A percentile compares a stretch with the other conserved stretches of the same genome.
Evolutionary conservation across 352 stramenopile species (phyloP).

Genomic region (Saprolegnia parasitica): DNA sequence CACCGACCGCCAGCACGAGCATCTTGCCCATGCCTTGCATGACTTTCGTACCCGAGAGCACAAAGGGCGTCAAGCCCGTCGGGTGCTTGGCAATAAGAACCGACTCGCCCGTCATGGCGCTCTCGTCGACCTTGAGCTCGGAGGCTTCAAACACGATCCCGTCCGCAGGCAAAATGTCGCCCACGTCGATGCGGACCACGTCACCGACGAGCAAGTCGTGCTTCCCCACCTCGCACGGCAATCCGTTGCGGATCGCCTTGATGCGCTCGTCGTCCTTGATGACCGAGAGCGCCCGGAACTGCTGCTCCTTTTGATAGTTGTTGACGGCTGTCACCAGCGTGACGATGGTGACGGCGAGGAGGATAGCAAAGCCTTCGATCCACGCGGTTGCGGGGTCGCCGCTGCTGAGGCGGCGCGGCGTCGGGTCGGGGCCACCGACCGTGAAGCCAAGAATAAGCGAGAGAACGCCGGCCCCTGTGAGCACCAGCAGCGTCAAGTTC

Average conservation of each 20-base stretch:
- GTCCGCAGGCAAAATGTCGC: slow-evolving; percentile 82
- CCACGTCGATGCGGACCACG: slow-evolving; percentile 40
- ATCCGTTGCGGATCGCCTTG: slow-evolving; percentile 33
- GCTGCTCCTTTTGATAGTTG: slow-evolving; percentile 68
- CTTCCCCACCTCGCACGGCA: slow-evolving; percentile 33
- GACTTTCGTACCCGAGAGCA: slow-evolving; percentile 75
- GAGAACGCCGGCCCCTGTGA: slow-evolving; percentile 49
- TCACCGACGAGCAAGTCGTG: slow-evolving; percentile 62
- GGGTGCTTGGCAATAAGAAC: slow-evolving; percentile 56
- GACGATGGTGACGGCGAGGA: slow-evolving; percentile 86
- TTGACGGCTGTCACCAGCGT: slow-evolving; percentile 83
- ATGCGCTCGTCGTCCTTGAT: slow-evolving; percentile 33
- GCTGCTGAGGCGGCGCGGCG: not conserved
- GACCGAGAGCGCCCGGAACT: slow-evolving; percentile 38
- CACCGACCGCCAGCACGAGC: slow-evolving; percentile 42
- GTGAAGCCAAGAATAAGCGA: slow-evolving; percentile 49
- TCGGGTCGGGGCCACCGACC: slow-evolving; percentile 47
- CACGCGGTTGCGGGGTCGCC: not conserved
- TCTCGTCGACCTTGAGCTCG: slow-evolving; percentile 82
- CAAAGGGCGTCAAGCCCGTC: slow-evolving; percentile 39
- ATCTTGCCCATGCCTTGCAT: slow-evolving; percentile 49
- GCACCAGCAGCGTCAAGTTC: slow-evolving; percentile 62
- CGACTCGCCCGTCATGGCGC: slow-evolving; percentile 84
- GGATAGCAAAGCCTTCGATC: slow-evolving; percentile 41
- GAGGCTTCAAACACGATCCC: slow-evolving; percentile 62